Evolutionary conservation across 2,329 filamentous ascomycete species (phyloP).

Genomic region (Sclerotinia subarctica): DNA sequence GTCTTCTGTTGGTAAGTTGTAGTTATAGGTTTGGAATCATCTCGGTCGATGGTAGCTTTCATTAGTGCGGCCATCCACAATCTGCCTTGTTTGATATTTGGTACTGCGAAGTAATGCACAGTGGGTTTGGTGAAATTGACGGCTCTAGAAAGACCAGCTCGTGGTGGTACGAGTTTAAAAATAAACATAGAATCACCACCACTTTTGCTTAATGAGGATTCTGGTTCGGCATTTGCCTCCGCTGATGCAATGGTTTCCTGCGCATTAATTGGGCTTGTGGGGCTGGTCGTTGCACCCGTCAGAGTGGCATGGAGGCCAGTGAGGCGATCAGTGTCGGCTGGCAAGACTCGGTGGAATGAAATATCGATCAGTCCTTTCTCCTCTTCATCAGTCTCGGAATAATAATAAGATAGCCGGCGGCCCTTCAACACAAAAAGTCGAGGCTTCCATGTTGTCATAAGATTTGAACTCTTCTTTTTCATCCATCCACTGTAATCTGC

Average conservation of each 20-base stretch:
- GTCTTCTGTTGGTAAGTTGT: constrained; percentile 97
- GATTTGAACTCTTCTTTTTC: constrained; percentile 95
- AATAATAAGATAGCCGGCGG: constrained; percentile 90
- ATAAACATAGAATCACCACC: constrained; percentile 78
- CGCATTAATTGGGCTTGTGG: constrained; percentile 52
- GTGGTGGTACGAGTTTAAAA: constrained; percentile 94
- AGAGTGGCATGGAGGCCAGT: constrained; percentile 89
- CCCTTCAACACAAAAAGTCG: constrained; percentile 94
- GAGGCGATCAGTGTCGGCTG: constrained; percentile 85
- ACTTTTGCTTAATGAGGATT: constrained; percentile 38
- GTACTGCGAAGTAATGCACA: constrained; percentile 95
- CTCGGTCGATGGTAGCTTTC: constrained; percentile 97
- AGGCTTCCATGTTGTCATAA: constrained; percentile 98
- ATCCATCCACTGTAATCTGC: constrained; percentile 98
- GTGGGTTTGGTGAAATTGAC: constrained; percentile 98
- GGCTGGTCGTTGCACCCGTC: constrained; percentile 72
- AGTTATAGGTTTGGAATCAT: constrained; percentile 73
- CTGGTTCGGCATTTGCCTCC: constrained; percentile 43
- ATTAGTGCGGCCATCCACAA: constrained; percentile 98
- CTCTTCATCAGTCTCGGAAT: constrained; percentile 85
- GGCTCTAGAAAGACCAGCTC: constrained; percentile 79
- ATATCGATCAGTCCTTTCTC: constrained; percentile 98
- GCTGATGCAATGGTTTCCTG: constrained; percentile 46
- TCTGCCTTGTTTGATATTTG: constrained; percentile 81
- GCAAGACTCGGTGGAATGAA: constrained; percentile 93